Percentiles rank a stretch among this genome's conserved stretches.
Evolutionary conservation across 1,284 basidiomycete species (phyloP).

Genomic region (Cronartium quercuum): DNA sequence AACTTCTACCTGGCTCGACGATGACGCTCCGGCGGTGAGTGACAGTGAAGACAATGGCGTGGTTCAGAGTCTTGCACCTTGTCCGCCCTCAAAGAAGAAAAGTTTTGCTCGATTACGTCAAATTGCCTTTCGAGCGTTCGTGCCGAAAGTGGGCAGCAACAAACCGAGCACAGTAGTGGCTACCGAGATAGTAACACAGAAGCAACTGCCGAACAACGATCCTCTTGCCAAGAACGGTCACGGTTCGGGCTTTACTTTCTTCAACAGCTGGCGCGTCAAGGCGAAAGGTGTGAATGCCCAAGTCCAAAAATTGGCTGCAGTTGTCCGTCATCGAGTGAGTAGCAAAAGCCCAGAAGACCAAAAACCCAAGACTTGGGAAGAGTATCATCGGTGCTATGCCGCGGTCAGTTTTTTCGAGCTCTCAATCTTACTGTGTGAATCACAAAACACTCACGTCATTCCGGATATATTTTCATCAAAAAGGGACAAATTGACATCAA

Average conservation of each 20-base stretch:
- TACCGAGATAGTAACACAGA: neutral
- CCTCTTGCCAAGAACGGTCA: neutral
- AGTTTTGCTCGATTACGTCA: neutral
- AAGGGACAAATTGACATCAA: conserved; percentile 3
- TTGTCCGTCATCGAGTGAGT: conserved; percentile 38
- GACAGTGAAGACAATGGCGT: conserved; percentile 23
- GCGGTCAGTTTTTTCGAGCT: conserved; percentile 40
- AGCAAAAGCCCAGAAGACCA: conserved; percentile 43
- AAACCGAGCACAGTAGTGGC: neutral
- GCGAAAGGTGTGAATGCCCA: conserved; percentile 6
- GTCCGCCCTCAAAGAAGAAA: neutral
- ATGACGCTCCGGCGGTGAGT: conserved; percentile 7
- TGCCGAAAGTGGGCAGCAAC: neutral
- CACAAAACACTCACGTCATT: neutral
- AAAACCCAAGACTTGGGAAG: conserved; percentile 44
- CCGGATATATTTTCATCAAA: neutral
- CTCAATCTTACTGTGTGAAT: neutral
- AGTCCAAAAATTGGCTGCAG: conserved; percentile 20
- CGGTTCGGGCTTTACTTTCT: neutral
- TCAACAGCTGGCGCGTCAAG: conserved; percentile 24
- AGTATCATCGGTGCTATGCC: conserved; percentile 42
- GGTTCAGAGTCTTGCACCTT: neutral
- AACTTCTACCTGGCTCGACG: conserved; percentile 10
- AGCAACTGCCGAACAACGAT: neutral
- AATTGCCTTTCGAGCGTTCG: conserved; percentile 2